Evolutionary conservation across 2,329 filamentous ascomycete species (phyloP), one percentile per base, ranked within the genome.

Genomic region (Fusarium zealandicum): DNA sequence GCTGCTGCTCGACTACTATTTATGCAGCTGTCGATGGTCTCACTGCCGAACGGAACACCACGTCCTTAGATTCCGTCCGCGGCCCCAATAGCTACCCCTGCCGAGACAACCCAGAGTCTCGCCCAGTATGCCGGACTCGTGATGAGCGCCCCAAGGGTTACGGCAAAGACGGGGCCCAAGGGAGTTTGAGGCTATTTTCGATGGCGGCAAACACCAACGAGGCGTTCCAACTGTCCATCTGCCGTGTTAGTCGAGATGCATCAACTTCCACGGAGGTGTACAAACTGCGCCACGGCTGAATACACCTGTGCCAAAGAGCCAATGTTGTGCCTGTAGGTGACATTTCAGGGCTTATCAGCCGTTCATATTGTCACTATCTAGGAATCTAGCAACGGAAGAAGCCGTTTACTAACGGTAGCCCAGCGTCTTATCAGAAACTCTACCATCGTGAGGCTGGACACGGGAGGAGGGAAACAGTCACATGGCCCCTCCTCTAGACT

Each of bases 61-160:
- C 16, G 22, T 14, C 14, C 12, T 28, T 20, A 13, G 17, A 45
- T 44, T 16, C 18, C 32, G 25, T 22, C 18, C 3, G 9, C 8
- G 16, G 8, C 6, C 6, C 55, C 54, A 50, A 55, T 55, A 28
- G 7, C 6, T 13, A 31, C 25, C 35, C 28, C 37, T 32, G 38
- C 17, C 31, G 33, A 53, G 49, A 32, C 52, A 58, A 28, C 16
- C 16, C 28, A n/a, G 22, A 12, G 12, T 22, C 13, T 54, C 53
- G 53, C 58, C 44, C 44, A 51, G 58, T 31, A 47, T 61, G 42
- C 57, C 48, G 53, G 32, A 54, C 63, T 32, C 36, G 59, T 50
- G 18, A 57, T 22, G 32, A 28, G 20, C 20, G 14, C 28, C 10
- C 18, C 27, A 17, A 33, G 31, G 37, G 36, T 37, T 49, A 37